Evolutionary conservation across 148 eudicot species (phyloP).

Genomic region (Agrostemma githago): DNA sequence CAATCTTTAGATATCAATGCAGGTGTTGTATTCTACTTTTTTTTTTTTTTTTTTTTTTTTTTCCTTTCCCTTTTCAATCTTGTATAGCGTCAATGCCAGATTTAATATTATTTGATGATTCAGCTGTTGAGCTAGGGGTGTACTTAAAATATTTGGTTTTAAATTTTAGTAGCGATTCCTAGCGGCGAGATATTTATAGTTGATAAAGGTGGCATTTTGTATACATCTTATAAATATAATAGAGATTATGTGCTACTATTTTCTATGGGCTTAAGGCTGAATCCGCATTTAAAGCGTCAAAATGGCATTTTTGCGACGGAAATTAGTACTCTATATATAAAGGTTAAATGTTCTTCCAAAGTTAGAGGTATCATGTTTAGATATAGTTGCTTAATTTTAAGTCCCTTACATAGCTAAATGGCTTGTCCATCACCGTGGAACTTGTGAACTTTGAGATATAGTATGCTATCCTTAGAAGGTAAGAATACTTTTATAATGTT

Average conservation of each 20-base stretch:
- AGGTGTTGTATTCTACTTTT: not conserved
- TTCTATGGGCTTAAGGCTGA: not conserved
- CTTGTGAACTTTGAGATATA: not conserved
- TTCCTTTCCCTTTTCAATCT: not conserved
- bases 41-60: not conserved
- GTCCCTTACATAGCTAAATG: not conserved
- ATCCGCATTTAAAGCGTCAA: not conserved
- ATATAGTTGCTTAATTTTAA: slow-evolving; percentile 5
- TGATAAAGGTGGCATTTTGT: not conserved
- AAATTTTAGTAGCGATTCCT: not conserved
- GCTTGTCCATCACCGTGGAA: not conserved
- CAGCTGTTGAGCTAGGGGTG: not conserved
- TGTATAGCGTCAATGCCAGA: not conserved
- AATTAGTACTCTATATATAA: not conserved
- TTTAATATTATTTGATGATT: not conserved
- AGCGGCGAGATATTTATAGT: not conserved
- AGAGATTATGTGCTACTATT: not conserved
- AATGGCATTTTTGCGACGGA: not conserved
- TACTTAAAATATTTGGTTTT: not conserved
- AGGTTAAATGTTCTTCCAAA: not conserved
- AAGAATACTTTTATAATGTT: not conserved
- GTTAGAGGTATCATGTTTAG: slow-evolving; percentile 1
- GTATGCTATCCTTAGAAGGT: not conserved
- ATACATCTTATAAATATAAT: not conserved
- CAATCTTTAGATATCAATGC: not conserved